These are phyloP conservation scores for Hypoxylon crocopeplum DNA, from an alignment of 495 filamentous ascomycete species.

Conservation along the genomic window DNA sequence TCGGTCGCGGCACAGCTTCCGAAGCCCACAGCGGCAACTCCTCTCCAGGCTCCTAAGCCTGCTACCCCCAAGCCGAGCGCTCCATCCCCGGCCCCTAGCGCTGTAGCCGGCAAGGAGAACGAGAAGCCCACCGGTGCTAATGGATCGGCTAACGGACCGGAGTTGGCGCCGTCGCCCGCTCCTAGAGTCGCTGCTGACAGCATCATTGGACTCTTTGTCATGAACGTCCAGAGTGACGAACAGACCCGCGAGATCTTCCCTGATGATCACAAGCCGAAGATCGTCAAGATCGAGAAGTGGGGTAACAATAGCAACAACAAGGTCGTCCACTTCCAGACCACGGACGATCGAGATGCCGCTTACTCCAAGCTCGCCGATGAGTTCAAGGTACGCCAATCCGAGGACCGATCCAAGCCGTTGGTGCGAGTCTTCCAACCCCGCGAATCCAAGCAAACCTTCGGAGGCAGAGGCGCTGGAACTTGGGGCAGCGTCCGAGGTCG, in stretches of 20 bases:
- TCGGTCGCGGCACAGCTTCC: conserved; percentile 44
- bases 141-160: conserved; percentile 58
- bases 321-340: conserved; percentile 78
- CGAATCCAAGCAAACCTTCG: conserved; percentile 54
- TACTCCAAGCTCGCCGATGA: conserved; percentile 75
- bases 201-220: conserved; percentile 82
- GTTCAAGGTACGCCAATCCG: conserved; percentile 67
- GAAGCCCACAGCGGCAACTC: conserved; percentile 46
- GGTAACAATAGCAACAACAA: conserved; percentile 73
- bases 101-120: conserved; percentile 48
- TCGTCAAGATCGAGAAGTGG: conserved; percentile 78
- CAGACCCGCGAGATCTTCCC: conserved; percentile 78
- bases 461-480: conserved; percentile 67
- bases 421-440: conserved; percentile 81
- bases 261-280: conserved; percentile 81
- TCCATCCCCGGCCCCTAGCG: conserved; percentile 44
- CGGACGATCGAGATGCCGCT: conserved; percentile 78
- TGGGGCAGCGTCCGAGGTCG: conserved; percentile 76
- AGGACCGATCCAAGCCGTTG: conserved; percentile 74
- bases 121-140: conserved; percentile 57
- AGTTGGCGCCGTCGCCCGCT: conserved; percentile 50
- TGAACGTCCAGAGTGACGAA: conserved; percentile 77
- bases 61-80: conserved; percentile 56
- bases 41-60: conserved; percentile 58
- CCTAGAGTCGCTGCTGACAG: conserved; percentile 51